Percentiles rank a stretch among this genome's conserved stretches.
These are phyloP conservation scores for Arabidopsis hybrid DNA, from an alignment of 441 rosid genomes.

Conservation along the genomic window DNA sequence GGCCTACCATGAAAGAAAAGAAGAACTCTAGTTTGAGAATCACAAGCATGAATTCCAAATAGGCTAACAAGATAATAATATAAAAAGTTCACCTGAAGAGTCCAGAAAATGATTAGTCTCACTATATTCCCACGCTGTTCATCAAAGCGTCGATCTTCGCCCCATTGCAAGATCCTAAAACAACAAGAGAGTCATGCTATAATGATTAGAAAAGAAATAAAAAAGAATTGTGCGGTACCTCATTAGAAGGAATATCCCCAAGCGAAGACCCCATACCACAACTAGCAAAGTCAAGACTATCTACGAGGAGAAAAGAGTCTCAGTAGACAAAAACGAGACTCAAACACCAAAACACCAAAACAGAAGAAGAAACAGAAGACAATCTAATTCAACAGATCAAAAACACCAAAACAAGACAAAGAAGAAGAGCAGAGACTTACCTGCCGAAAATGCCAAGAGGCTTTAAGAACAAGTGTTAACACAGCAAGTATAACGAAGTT, in stretches of 20 bases:
- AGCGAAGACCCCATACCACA: constrained; percentile 86
- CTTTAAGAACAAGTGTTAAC: constrained; percentile 75
- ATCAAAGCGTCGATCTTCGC: constrained; percentile 91
- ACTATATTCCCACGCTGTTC: constrained; percentile 78
- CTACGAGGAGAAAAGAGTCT: constrained; percentile 47
- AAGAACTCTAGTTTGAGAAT: neutral
- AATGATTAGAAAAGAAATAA: neutral
- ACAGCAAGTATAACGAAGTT: constrained; percentile 80
- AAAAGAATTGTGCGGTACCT: constrained; percentile 37
- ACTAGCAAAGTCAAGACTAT: constrained; percentile 73
- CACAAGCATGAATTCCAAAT: constrained; percentile 2
- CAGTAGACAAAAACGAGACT: neutral
- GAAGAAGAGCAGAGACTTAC: constrained; percentile 39
- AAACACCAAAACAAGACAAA: neutral
- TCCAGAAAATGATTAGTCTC: constrained; percentile 80
- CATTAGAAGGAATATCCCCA: constrained; percentile 74
- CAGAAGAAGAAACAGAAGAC: neutral
- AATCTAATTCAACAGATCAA: no score
- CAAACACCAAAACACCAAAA: constrained; percentile 1
- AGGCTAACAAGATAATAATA: neutral
- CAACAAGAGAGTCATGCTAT: neutral
- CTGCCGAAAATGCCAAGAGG: constrained; percentile 95
- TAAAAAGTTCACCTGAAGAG: constrained; percentile 58
- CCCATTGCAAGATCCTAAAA: constrained; percentile 89
- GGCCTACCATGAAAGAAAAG: constrained; percentile 49